A percentile compares a stretch with the other conserved stretches of the same genome.
Evolutionary conservation across 164 flowering plant species (phyloP).

Genomic region (Annona cherimola): DNA sequence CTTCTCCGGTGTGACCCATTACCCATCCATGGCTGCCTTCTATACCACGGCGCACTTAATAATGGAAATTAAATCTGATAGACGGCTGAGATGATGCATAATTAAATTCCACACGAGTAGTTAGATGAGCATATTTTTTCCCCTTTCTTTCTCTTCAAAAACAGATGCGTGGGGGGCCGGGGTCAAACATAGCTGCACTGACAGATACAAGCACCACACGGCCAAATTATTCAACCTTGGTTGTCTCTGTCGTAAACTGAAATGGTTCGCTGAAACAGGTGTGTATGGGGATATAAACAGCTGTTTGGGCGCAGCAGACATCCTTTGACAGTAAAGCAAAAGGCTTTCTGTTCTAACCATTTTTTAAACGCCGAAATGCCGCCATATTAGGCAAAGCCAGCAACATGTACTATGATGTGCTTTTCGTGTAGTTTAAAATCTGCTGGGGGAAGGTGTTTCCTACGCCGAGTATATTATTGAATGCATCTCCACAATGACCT

Average conservation of each 20-base stretch:
- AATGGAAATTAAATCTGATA: no score
- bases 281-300: not conserved
- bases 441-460: no score
- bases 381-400: not conserved
- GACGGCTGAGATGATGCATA: no score
- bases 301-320: not conserved
- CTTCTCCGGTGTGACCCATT: no score
- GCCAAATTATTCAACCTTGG: not conserved
- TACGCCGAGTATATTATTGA: no score
- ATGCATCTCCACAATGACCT: no score
- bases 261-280: not conserved
- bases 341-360: not conserved
- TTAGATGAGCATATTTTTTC: no score
- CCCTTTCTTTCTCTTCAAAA: no score
- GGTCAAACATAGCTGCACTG: not conserved
- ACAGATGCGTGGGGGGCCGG: not conserved
- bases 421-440: not conserved
- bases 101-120: no score
- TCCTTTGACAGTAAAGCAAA: not conserved
- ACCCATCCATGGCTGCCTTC: no score
- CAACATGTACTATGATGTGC: not conserved
- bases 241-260: not conserved
- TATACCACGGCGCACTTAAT: no score
- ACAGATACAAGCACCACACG: not conserved
- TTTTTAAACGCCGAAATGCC: not conserved